Percentiles rank a stretch among this genome's conserved stretches.
These are phyloP conservation scores for Baorangia bicolor DNA, from an alignment of 768 basidiomycete genomes.

Conservation along the genomic window DNA sequence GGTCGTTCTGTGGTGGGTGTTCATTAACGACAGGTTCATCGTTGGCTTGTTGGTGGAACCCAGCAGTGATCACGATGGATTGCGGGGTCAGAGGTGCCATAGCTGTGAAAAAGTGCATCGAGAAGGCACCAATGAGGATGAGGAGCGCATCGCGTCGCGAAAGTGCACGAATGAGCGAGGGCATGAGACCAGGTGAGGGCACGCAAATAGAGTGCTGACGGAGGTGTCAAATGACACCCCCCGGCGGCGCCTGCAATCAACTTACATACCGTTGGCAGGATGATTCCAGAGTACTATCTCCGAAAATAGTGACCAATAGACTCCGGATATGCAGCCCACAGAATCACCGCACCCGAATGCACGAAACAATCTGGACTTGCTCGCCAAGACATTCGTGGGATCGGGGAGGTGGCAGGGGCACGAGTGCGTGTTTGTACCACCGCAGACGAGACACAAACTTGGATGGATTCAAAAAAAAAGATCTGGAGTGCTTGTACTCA, in stretches of 20 bases:
- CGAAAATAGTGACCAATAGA: neutral
- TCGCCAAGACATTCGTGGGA: no score
- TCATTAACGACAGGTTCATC: neutral
- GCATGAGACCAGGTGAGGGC: slow-evolving; percentile 23
- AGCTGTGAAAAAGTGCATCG: slow-evolving; percentile 52
- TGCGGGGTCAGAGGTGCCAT: slow-evolving; percentile 33
- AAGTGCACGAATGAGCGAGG: slow-evolving; percentile 40
- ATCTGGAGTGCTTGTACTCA: neutral
- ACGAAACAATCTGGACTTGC: neutral
- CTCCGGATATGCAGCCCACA: neutral
- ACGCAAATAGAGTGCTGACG: neutral
- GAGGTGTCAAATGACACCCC: neutral
- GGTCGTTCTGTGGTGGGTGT: neutral
- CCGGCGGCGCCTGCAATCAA: neutral
- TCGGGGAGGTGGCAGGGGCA: no score
- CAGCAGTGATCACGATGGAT: slow-evolving; percentile 34
- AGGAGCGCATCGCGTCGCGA: slow-evolving; percentile 59
- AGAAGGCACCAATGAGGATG: slow-evolving; percentile 54
- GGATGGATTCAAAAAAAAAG: no score
- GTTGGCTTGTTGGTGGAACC: slow-evolving; percentile 9
- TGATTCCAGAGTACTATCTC: neutral
- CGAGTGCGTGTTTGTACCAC: no score
- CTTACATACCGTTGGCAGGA: neutral
- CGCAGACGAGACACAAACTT: no score
- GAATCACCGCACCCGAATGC: neutral